Base-by-base conservation (phyloP, 371 early-diverging fungal species). In the Lichtheimia ramosa region DNA sequence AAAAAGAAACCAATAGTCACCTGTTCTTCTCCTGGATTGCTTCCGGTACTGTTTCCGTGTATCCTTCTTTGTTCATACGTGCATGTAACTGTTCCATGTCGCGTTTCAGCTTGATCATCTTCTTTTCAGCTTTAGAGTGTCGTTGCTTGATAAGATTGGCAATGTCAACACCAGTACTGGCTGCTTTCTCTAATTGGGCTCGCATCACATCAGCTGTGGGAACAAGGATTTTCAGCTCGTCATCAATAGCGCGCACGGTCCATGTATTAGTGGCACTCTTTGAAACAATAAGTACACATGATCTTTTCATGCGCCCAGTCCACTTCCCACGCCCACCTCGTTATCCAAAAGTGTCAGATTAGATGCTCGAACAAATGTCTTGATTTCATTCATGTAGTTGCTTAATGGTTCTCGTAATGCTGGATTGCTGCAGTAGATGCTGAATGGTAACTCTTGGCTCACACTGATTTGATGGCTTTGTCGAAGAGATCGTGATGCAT, bases 391-490 rank as follows among this genome's bases (percentile, higher is more conserved):
- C 40, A 69, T 27, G 49, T 84, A 81, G 25, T 65, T 54, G 15
- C 63, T 49, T 6, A 82, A 62, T n/a, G 77, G 73, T 27, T 60
- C 66, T 13, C 77, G 28, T 18, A 77, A 52, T 21, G 60, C 59
- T 4, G 62, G 15, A 25, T 83, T 75, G 25, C 61, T 63, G 46
- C 72, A 73, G 66, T 77, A 74, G 48, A 88, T 76, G 0, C 61
- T 79, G 57, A 85, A 83, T 3, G 86, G 83, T 41, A 86, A 52
- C 21, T 69, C 66, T 27, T 77, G 70, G 20, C 74, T 65, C 21
- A 82, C 68, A 53, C 82, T 79, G 24, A 86, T 80, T 58, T 83
- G 83, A 51, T 88, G 77, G n/a, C 74, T 74, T 60, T 88, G 86
- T 16, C 88, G 78, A 24, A 88, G 49, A 1, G 88, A 84, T 23